Evolutionary conservation across 106 monocot genomes (phyloP), one percentile per base, ranked within the genome.

Genomic region (Agapanthus africanus): DNA sequence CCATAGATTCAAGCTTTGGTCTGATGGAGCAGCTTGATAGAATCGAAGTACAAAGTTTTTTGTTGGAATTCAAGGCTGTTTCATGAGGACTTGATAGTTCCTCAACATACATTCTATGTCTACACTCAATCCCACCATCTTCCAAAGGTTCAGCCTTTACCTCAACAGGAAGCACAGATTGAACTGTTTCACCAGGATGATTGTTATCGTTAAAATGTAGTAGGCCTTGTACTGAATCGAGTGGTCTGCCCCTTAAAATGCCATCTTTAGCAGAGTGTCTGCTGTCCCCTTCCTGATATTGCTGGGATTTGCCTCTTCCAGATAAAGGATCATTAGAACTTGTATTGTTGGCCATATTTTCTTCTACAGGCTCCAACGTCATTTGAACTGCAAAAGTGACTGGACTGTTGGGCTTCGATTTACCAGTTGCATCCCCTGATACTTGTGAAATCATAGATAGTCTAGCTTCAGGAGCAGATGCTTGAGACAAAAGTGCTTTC

Each of bases 1-100:
- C 78, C 21, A 72, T 15, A 19, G 66, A 36, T 35, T 85, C 85
- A 65, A 30, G 18, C 67, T 80, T 83, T 32, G 76, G 62, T 56
- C 46, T 44, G 27, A 62, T 37, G n/a, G n/a, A n/a, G n/a, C n/a
- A n/a, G n/a, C n/a, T n/a, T 15, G 22, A 36, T 51, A 34, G 41
- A 59, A 32, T 68, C 35, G 49, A 73, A 72, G 33, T 23, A 37
- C 8, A 7, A 59, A 65, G 21, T 38, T 25, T 46, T 19, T 56
- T 59, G 40, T 32, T 54, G 52, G 21, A 46, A 62, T 59, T 36
- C 35, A 67, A 21, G 71, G 30, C 28, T 35, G 22, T n/a, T 68
- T 76, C 39, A 67, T 63, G 16, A 70, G 54, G 23, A 37, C 40
- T 70, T 8, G 42, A 26, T 49, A n/a, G 11, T 59, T 54, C 60